Base-by-base conservation (phyloP, 495 filamentous ascomycete species). In the Aspergillus steynii region DNA sequence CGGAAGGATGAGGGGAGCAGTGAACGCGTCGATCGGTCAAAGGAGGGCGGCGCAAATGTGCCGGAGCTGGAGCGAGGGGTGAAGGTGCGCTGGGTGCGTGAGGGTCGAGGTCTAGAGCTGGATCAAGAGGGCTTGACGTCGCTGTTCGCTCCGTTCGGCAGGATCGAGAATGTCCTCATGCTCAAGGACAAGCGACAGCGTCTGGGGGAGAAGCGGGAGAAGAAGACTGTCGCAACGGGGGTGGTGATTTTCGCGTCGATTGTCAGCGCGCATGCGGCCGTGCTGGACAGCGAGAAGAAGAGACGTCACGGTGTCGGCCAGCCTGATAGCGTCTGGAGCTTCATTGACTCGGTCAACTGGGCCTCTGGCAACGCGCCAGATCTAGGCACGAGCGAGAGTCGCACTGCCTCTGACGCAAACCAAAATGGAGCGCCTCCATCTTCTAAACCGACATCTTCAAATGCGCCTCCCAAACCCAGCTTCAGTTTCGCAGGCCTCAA, bases 231-330 rank as follows among this genome's bases (percentile, higher is more conserved):
- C 49, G 82, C 77, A 1, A 83, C 78, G 4, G 84, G 82, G 3
- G 77, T 86, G 59, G 68, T 88, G 5, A 78, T 87, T 26, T 89
- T 80, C 66, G 70, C 73, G 0, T 86, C 84, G 8, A 81, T 88
- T 37, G 83, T 88, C 34, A 78, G 82, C 59, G 85, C 86, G 4
- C 83, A 88, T 66, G 75, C 83, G 4, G 85, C 85, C 5, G 84
- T 88, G 5, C 61, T 81, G 60, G 85, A 87, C 54, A 76, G 78
- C 52, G 72, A 76, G 60, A 79, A 78, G 58, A 73, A 78, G 62
- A 65, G 74, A 61, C 62, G 69, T 53, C 59, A 71, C 52, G 64
- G 63, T 28, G 49, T 65, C 29, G 60, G 56, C 27, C 56, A 56
- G 25, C n/a, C 56, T n/a, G 67, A 70, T 27, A 71, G 64, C 3